Evolutionary conservation across 2,329 filamentous ascomycete species (phyloP), one percentile per base, ranked within the genome.

Genomic region (Aspergillus neoniger): DNA sequence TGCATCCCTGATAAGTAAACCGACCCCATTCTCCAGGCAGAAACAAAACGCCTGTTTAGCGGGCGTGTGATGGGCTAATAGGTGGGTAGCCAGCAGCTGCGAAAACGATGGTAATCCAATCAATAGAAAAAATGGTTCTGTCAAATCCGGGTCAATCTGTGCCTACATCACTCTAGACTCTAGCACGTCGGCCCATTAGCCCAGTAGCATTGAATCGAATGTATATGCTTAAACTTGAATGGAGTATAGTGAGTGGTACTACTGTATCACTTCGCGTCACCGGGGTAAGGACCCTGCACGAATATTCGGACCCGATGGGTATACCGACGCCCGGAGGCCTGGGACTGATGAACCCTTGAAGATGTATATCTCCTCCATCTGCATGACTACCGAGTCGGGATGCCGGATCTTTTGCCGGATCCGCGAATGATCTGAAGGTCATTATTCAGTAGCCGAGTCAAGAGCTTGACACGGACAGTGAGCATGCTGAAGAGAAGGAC

Each of bases 381-480:
- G 43, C 25, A 49, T n/a, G 54, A 55, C 38, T 60, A 61, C 61
- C 55, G 61, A 61, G 32, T 61, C 61, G 61, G 61, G 59, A 63
- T 63, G 59, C 61, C 61, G 61, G 32, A 21, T 55, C 39, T 39
- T 19, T 25, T 50, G 21, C 52, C 49, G 49, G 32, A 38, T 23
- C 47, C 25, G 25, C 47, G 47, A 30, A 50, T 17, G 47, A 28
- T 50, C 47, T 50, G 28, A 30, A 19, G 47, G 47, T 17, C 21
- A 17, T 32, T 48, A 30, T 48, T 56, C 28, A 56, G 14, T 2
- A 12, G 28, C 23, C 41, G 14, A 28, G 28, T 17, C 28, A 44
- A 19, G 47, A 50, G 47, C n/a, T 50, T 25, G 30, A 38, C 50
- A 15, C 32, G 17, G 36, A 23, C 21, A 49, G n/a, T 28, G 30